A percentile compares a stretch with the other conserved stretches of the same genome.
Conservation (phyloP, 2,329 filamentous ascomycete species). For the Chaetomium strumarium region DNA sequence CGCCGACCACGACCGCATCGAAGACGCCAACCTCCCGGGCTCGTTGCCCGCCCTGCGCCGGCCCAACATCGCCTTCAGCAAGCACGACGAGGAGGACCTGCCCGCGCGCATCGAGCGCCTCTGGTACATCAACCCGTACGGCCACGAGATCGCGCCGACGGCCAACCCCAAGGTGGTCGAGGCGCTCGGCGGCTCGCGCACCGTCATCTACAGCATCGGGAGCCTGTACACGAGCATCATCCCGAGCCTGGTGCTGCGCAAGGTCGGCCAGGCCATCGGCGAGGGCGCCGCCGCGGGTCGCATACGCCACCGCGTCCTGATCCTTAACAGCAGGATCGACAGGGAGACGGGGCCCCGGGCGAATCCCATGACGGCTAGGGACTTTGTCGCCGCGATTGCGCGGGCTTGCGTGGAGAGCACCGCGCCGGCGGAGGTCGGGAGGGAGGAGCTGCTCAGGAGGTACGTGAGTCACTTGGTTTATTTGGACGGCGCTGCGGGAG, state of each 20-base stretch:
- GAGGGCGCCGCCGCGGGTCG: slow-evolving; percentile 30
- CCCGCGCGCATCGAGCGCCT: slow-evolving; percentile 71
- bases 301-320: slow-evolving; percentile 64
- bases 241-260: slow-evolving; percentile 71
- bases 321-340: slow-evolving; percentile 78
- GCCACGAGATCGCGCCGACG: slow-evolving; percentile 84
- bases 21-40: slow-evolving; percentile 76
- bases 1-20: slow-evolving; percentile 57
- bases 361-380: slow-evolving; percentile 62
- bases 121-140: slow-evolving; percentile 98
- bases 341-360: slow-evolving; percentile 73
- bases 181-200: slow-evolving; percentile 57
- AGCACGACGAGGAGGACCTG: slow-evolving; percentile 68
- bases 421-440: slow-evolving; percentile 31
- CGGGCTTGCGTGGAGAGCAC: slow-evolving; percentile 66
- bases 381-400: slow-evolving; percentile 77
- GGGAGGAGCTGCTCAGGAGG: slow-evolving; percentile 45
- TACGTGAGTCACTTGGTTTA: slow-evolving; percentile 86
- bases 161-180: slow-evolving; percentile 76
- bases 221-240: slow-evolving; percentile 86
- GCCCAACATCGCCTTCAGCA: slow-evolving; percentile 77
- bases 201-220: slow-evolving; percentile 88
- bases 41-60: slow-evolving; percentile 73
- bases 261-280: slow-evolving; percentile 61
- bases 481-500: slow-evolving; percentile 43